A percentile compares a stretch with the other conserved stretches of the same genome.
phyloP scores from a whole-genome alignment of 2,329 filamentous ascomycete species.

The Diaporthe aspalathi region DNA sequence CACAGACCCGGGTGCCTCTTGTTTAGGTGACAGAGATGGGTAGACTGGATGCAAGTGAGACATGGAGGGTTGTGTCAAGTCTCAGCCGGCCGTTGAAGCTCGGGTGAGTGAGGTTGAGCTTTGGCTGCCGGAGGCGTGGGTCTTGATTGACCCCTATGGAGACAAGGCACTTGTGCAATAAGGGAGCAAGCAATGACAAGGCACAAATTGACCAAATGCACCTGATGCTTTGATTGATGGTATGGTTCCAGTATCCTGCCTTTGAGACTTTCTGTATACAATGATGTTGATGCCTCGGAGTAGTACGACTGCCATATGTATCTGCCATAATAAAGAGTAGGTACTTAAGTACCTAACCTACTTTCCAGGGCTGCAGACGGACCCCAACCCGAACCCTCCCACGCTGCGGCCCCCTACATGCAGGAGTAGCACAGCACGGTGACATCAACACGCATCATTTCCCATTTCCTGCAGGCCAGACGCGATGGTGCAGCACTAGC shows the following conservation, averaged over 20 bases:
- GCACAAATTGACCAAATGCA: background rate
- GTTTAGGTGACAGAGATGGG: background rate
- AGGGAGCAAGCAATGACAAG: background rate
- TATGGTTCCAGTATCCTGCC: too few species aligned
- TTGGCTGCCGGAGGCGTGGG: constrained; percentile 5
- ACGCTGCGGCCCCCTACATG: background rate
- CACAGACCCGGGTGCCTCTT: background rate
- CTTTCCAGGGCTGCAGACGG: background rate
- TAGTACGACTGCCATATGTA: too few species aligned
- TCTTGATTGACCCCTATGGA: background rate
- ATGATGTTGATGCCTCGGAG: too few species aligned
- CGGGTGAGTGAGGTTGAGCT: background rate
- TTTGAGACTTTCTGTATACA: too few species aligned
- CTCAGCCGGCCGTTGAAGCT: constrained; percentile 27
- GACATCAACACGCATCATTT: constrained; percentile 23
- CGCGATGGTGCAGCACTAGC: constrained; percentile 7
- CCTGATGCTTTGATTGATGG: too few species aligned
- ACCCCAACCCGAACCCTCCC: constrained; percentile 8
- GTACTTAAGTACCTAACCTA: too few species aligned
- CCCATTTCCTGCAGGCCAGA: background rate
- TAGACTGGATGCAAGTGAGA: constrained; percentile 4
- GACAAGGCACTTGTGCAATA: too few species aligned
- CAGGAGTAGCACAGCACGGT: background rate
- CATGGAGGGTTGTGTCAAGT: constrained; percentile 21
- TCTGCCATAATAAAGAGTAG: too few species aligned